A percentile compares a stretch with the other conserved stretches of the same genome.
Evolutionary conservation across 495 filamentous ascomycete genomes (phyloP).

Genomic region (Penicillium antarcticum): DNA sequence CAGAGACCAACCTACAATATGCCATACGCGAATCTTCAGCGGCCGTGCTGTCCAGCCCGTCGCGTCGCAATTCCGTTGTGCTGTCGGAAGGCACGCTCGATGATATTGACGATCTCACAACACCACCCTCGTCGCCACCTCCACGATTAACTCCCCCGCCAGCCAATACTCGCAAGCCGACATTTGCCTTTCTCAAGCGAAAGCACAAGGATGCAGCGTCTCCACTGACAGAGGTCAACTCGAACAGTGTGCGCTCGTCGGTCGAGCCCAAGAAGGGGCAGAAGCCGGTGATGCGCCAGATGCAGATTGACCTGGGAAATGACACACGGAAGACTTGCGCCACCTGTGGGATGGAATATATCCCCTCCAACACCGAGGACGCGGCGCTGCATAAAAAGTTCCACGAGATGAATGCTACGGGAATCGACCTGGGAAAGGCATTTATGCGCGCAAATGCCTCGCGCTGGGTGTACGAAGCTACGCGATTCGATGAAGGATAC

Average conservation of each 20-base stretch:
- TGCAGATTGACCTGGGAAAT: constrained; percentile 64
- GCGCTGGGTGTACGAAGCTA: constrained; percentile 45
- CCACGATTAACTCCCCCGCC: constrained; percentile 53
- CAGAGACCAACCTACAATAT: constrained; percentile 46
- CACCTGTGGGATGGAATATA: constrained; percentile 69
- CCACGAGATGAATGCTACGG: constrained; percentile 62
- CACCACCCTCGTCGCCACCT: constrained; percentile 52
- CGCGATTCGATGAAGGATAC: constrained; percentile 46
- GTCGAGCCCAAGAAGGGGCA: constrained; percentile 34
- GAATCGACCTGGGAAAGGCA: constrained; percentile 60
- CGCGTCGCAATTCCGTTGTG: constrained; percentile 45
- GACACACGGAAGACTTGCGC: constrained; percentile 58
- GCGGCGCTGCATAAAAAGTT: constrained; percentile 62
- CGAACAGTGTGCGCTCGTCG: constrained; percentile 46
- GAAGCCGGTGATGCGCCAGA: constrained; percentile 52
- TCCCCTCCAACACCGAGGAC: constrained; percentile 64
- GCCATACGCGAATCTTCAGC: constrained; percentile 49
- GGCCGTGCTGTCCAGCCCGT: constrained; percentile 48
- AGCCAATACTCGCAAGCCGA: constrained; percentile 53
- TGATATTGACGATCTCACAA: constrained; percentile 44
- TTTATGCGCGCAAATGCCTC: constrained; percentile 48
- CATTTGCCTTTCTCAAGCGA: constrained; percentile 53
- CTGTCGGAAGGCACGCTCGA: constrained; percentile 46
- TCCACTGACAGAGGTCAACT: constrained; percentile 50
- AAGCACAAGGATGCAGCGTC: constrained; percentile 43